Evolutionary conservation across 257 asterid species (phyloP).

Genomic region (Anisodus tanguticus): DNA sequence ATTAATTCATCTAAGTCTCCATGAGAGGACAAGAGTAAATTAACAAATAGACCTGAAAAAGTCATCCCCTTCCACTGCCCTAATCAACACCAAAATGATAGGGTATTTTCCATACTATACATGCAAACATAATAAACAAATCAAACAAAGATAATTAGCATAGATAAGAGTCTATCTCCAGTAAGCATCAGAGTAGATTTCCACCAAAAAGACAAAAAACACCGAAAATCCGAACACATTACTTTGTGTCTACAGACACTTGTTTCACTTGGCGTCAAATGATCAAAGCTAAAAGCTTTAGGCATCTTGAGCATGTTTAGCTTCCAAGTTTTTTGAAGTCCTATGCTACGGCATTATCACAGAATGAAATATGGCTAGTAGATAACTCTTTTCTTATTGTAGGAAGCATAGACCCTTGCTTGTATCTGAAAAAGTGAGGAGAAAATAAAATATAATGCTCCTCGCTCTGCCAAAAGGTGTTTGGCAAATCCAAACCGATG

Average conservation of each 20-base stretch:
- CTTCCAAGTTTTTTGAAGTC: background rate
- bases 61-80: conserved; percentile 19
- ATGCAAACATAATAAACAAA: background rate
- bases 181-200: background rate
- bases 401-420: background rate
- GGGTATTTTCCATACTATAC: background rate
- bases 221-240: background rate
- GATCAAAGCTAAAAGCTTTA: background rate
- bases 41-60: background rate
- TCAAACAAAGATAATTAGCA: background rate
- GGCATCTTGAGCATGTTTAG: background rate
- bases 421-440: background rate
- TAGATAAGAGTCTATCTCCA: background rate
- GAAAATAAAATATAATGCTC: background rate
- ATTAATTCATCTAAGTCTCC: conserved; percentile 1
- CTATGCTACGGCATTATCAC: background rate
- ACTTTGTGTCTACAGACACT: background rate
- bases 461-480: background rate
- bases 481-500: background rate
- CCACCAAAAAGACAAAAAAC: background rate
- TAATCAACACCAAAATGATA: background rate
- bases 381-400: background rate
- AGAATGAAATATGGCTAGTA: background rate
- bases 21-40: background rate
- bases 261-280: background rate